Evolutionary conservation across 495 filamentous ascomycete species (phyloP).

Genomic region (Penicillium odoratum): DNA sequence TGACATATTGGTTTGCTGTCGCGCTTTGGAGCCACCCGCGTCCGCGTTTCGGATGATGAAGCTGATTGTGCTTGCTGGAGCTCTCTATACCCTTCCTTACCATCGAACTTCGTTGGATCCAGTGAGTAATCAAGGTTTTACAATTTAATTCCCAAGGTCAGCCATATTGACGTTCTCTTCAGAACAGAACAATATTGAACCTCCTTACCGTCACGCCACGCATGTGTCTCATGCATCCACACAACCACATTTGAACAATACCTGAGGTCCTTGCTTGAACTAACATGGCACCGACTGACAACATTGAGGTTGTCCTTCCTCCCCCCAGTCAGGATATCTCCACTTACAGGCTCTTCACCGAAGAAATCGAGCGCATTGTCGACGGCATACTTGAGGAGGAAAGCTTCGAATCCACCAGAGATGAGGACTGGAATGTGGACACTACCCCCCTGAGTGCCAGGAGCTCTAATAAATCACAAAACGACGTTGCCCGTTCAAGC

Average conservation of each 20-base stretch:
- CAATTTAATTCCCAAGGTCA: too few relatives aligned
- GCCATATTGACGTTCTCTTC: not conserved
- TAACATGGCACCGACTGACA: slow-evolving; percentile 9
- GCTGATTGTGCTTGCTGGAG: not conserved
- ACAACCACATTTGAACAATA: not conserved
- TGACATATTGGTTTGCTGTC: not conserved
- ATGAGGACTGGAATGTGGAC: slow-evolving; percentile 7
- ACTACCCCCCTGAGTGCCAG: not conserved
- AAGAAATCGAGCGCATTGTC: slow-evolving; percentile 15
- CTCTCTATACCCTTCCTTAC: not conserved
- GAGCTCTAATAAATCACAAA: not conserved
- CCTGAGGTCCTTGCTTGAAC: not conserved
- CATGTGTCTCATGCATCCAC: not conserved
- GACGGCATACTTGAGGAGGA: slow-evolving; percentile 31
- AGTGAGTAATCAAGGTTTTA: not conserved
- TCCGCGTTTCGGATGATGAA: not conserved
- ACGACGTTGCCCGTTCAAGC: not conserved
- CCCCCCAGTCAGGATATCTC: slow-evolving; percentile 21
- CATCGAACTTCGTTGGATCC: not conserved
- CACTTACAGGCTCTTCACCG: slow-evolving; percentile 22
- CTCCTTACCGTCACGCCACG: not conserved
- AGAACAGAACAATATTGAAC: not conserved
- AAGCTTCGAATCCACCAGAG: slow-evolving; percentile 22
- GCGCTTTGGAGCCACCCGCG: not conserved
- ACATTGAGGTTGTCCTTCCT: slow-evolving; percentile 23